Conservation (phyloP, 306 rosid species). For the Canavalia ensiformis region DNA sequence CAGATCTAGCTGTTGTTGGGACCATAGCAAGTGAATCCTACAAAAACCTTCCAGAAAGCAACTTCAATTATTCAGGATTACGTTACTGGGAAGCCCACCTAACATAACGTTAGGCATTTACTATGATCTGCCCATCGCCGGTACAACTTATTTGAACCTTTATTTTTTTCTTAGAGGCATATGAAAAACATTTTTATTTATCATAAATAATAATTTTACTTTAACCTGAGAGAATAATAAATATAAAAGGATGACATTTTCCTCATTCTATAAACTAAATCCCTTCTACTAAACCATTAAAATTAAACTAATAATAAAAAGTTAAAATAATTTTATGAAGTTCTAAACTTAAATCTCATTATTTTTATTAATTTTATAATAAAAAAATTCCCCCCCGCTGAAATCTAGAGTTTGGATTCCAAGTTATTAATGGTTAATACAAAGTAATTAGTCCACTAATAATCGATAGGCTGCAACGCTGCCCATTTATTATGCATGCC, state of each 20-base stretch:
- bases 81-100: slow-evolving; percentile 49
- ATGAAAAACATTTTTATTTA: neutral
- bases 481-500: slow-evolving; percentile 9
- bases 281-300: no score
- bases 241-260: neutral
- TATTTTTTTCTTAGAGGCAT: neutral
- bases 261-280: neutral
- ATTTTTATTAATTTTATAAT: no score
- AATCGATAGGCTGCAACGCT: neutral
- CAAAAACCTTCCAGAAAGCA: slow-evolving; percentile 45
- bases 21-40: slow-evolving; percentile 59
- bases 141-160: slow-evolving; percentile 19
- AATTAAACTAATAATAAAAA: no score
- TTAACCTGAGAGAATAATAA: neutral
- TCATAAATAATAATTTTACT: neutral
- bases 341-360: no score
- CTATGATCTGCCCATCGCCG: slow-evolving; percentile 30
- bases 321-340: no score
- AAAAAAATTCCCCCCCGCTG: neutral
- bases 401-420: slow-evolving; percentile 1
- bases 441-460: neutral
- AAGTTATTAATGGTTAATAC: neutral
- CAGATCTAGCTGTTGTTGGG: slow-evolving; percentile 62
- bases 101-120: slow-evolving; percentile 55
- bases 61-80: slow-evolving; percentile 59